These are phyloP conservation scores for Tolypocladium album DNA, from an alignment of 2,329 filamentous ascomycete species.

Conservation along the genomic window DNA sequence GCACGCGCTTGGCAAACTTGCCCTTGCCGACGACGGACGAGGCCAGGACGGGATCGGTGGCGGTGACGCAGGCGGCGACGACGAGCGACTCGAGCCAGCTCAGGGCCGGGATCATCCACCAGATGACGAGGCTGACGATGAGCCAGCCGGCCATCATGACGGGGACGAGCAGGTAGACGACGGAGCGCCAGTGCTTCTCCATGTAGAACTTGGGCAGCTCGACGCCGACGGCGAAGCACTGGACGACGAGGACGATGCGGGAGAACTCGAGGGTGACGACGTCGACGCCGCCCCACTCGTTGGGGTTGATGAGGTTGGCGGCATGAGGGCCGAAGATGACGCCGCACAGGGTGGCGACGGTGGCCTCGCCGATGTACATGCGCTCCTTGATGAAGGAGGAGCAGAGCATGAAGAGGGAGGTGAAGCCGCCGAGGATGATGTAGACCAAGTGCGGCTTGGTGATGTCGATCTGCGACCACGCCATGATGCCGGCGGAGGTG, in stretches of 20 bases:
- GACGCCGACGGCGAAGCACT: conserved; percentile 86
- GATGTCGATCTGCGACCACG: conserved; percentile 72
- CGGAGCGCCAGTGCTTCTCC: conserved; percentile 95
- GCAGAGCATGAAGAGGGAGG: conserved; percentile 94
- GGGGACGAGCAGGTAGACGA: conserved; percentile 75
- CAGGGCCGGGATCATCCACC: conserved; percentile 73
- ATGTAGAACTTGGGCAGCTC: conserved; percentile 91
- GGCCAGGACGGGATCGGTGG: conserved; percentile 91
- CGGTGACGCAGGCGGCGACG: conserved; percentile 86
- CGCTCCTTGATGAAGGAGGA: conserved; percentile 97
- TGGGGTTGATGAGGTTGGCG: conserved; percentile 67
- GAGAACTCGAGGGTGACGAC: conserved; percentile 84
- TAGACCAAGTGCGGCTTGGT: conserved; percentile 97
- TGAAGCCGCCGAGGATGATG: conserved; percentile 96
- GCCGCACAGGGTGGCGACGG: conserved; percentile 78
- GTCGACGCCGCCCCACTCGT: conserved; percentile 71
- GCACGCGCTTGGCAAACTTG: conserved; percentile 95
- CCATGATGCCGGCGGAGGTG: no score
- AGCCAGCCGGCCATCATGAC: conserved; percentile 98
- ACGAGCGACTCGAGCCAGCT: conserved; percentile 85
- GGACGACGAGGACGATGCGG: conserved; percentile 78
- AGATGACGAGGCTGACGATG: conserved; percentile 84
- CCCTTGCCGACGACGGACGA: conserved; percentile 98
- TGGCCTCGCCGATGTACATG: conserved; percentile 97
- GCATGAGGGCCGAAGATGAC: conserved; percentile 84